phyloP scores from a whole-genome alignment of 2,329 filamentous ascomycete genomes.

The Emmonsiellopsis sp. region DNA sequence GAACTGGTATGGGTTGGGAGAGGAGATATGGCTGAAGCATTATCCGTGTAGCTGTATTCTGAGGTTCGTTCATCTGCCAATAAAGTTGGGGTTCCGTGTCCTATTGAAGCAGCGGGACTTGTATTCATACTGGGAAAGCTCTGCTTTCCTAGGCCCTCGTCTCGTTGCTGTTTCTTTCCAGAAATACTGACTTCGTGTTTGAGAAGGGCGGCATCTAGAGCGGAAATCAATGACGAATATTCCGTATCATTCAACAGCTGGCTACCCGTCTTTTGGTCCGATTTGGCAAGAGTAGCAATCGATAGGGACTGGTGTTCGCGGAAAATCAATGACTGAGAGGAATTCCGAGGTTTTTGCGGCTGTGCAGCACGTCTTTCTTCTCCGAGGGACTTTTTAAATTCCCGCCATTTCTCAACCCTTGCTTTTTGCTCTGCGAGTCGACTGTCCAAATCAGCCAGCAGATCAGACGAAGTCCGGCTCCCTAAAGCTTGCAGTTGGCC shows the following conservation, averaged over 20 bases:
- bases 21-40: not conserved
- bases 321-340: constrained; percentile 15
- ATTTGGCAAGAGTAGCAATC: constrained; percentile 24
- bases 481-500: constrained; percentile 40
- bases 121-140: not conserved
- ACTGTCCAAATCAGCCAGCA: constrained; percentile 59
- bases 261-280: constrained; percentile 7
- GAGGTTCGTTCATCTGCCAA: not conserved
- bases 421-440: constrained; percentile 58
- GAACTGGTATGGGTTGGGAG: not conserved
- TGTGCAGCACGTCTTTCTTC: constrained; percentile 10
- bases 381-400: constrained; percentile 42
- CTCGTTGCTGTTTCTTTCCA: not conserved
- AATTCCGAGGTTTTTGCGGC: constrained; percentile 9
- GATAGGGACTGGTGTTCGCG: constrained; percentile 30
- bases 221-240: constrained; percentile 24
- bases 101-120: not conserved
- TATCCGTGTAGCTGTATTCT: not conserved
- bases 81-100: not conserved
- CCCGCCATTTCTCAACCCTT: constrained; percentile 63
- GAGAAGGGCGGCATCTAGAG: constrained; percentile 18
- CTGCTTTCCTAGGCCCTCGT: not conserved
- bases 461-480: constrained; percentile 18
- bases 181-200: constrained; percentile 1
- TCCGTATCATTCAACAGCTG: constrained; percentile 14